phyloP scores from a whole-genome alignment of 805 yeast genomes.

The Pichia scutulata region DNA sequence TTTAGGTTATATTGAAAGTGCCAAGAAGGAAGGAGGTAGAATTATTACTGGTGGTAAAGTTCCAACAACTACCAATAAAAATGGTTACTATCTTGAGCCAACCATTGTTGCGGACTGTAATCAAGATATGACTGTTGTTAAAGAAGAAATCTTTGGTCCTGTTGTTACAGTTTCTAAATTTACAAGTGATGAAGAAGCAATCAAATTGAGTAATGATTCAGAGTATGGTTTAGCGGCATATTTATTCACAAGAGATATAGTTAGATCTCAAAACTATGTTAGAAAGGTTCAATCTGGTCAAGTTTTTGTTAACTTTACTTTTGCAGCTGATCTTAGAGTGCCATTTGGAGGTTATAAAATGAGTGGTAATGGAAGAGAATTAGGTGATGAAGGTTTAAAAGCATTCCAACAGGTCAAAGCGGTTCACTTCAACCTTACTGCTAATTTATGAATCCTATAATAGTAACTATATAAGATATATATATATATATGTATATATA shows the following conservation, averaged over 20 bases:
- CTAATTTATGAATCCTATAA: slow-evolving; percentile 13
- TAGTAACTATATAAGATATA: neutral
- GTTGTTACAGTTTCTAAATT: slow-evolving; percentile 81
- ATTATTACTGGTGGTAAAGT: slow-evolving; percentile 57
- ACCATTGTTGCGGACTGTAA: slow-evolving; percentile 66
- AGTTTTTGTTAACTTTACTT: slow-evolving; percentile 86
- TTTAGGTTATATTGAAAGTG: slow-evolving; percentile 65
- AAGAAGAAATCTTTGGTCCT: slow-evolving; percentile 87
- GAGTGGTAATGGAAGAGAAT: slow-evolving; percentile 91
- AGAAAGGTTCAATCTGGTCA: slow-evolving; percentile 78
- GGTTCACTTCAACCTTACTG: slow-evolving; percentile 46
- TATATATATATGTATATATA: too few species aligned
- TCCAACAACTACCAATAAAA: slow-evolving; percentile 32
- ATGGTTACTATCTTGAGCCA: slow-evolving; percentile 65
- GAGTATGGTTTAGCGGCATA: slow-evolving; percentile 89
- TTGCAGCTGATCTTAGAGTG: slow-evolving; percentile 78
- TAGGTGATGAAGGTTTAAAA: slow-evolving; percentile 81
- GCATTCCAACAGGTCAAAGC: slow-evolving; percentile 84
- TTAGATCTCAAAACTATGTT: slow-evolving; percentile 70
- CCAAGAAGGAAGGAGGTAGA: slow-evolving; percentile 78
- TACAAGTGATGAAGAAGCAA: slow-evolving; percentile 73
- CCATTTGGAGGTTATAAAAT: slow-evolving; percentile 92
- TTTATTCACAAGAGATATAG: slow-evolving; percentile 69
- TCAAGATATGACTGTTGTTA: slow-evolving; percentile 60
- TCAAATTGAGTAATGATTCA: slow-evolving; percentile 70